Base-by-base conservation (phyloP, 2,329 filamentous ascomycete species). In the Dissoconium aciculare region DNA sequence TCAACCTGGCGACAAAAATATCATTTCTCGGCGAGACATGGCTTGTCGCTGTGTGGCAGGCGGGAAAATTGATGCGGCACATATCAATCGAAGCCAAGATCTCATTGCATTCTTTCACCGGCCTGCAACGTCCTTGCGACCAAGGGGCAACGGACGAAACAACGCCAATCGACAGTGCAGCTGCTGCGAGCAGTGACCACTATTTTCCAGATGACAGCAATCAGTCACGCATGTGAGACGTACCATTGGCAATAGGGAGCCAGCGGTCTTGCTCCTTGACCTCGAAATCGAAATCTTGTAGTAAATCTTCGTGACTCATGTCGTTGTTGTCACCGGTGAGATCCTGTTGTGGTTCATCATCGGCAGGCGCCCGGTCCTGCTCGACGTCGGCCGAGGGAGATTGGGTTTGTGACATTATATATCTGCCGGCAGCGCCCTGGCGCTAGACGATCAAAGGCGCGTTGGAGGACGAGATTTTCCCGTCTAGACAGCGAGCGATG, bases 171-270 rank as follows among this genome's bases (percentile, higher is more conserved):
- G n/a, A n/a, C n/a, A n/a, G n/a, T n/a, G n/a, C n/a, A n/a, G n/a
- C n/a, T n/a, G n/a, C n/a, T n/a, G n/a, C n/a, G n/a, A n/a, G n/a
- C n/a, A n/a, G n/a, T n/a, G n/a, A n/a, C n/a, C n/a, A n/a, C n/a
- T n/a, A n/a, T n/a, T n/a, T n/a, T n/a, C n/a, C n/a, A n/a, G n/a
- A n/a, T n/a, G n/a, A n/a, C n/a, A n/a, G n/a, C n/a, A n/a, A n/a
- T n/a, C n/a, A n/a, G n/a, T n/a, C n/a, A n/a, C n/a, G n/a, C n/a
- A n/a, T n/a, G n/a, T n/a, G n/a, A n/a, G 34, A 89, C 89, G 72
- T 72, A 98, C 89, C 89, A 84, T 98, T 98, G 65, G 89, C 89
- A 72, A 98, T 98, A 58, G 89, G 89, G 58, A 98, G 73, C 89
- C 89, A 98, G 69, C 89, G 71, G 64, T 98, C 89, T 64, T 98